Conservation (phyloP, 768 basidiomycete genomes). For the Gyrodon lividus region DNA sequence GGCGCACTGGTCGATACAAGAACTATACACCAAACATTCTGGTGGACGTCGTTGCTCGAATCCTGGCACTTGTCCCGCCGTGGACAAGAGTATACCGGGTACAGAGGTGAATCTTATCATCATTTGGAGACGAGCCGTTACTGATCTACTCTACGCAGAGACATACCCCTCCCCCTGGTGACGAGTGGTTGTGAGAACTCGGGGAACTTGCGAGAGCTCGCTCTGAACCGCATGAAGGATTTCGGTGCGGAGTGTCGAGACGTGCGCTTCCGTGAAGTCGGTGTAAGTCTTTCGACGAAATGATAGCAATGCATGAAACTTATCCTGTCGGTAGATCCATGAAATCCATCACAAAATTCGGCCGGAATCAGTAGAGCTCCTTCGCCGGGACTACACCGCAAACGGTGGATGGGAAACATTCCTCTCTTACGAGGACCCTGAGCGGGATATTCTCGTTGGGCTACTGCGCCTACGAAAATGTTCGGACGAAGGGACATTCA, state of each 20-base stretch:
- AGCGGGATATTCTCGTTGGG: slow-evolving; percentile 93
- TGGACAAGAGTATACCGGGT: slow-evolving; percentile 99
- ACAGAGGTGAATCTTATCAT: slow-evolving; percentile 61
- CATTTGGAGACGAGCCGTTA: background rate
- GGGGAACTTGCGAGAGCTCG: slow-evolving; percentile 94
- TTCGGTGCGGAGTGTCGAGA: slow-evolving; percentile 98
- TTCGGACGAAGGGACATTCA: slow-evolving; percentile 95
- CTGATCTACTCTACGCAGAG: slow-evolving; percentile 45
- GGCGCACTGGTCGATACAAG: slow-evolving; percentile 96
- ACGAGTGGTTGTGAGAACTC: slow-evolving; percentile 97
- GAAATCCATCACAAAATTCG: slow-evolving; percentile 98
- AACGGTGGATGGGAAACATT: slow-evolving; percentile 99
- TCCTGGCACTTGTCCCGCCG: slow-evolving; percentile 93
- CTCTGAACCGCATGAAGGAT: slow-evolving; percentile 97
- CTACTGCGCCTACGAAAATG: slow-evolving; percentile 90
- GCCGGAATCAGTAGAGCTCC: slow-evolving; percentile 91
- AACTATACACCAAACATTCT: slow-evolving; percentile 99
- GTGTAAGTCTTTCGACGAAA: slow-evolving; percentile 52
- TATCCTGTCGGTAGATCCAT: slow-evolving; percentile 63
- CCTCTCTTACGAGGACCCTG: slow-evolving; percentile 97
- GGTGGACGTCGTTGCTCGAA: slow-evolving; percentile 94
- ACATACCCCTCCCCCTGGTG: slow-evolving; percentile 95
- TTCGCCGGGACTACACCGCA: slow-evolving; percentile 92
- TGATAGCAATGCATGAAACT: slow-evolving; percentile 1
- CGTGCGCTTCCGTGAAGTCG: slow-evolving; percentile 97